Evolutionary conservation across 1,284 basidiomycete species (phyloP).

Genomic region (Hymenochaete sp.): DNA sequence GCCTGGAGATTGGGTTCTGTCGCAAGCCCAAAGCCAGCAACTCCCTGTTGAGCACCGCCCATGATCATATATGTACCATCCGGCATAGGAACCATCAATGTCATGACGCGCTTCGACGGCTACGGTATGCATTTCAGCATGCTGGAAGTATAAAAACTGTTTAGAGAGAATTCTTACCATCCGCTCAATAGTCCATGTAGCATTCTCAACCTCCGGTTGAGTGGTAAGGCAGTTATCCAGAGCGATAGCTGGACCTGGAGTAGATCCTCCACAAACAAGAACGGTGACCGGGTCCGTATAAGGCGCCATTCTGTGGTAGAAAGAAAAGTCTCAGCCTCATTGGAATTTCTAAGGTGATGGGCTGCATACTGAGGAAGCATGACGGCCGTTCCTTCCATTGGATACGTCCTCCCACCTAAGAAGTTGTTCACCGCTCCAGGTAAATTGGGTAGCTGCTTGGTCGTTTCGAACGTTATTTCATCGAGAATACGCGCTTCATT

Average conservation of each 20-base stretch:
- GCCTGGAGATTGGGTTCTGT: constrained; percentile 55
- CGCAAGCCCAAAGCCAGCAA: constrained; percentile 66
- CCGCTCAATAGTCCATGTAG: constrained; percentile 60
- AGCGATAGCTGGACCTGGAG: constrained; percentile 41
- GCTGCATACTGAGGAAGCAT: constrained; percentile 57
- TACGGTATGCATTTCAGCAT: constrained; percentile 23
- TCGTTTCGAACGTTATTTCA: constrained; percentile 52
- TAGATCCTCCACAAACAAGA: constrained; percentile 71
- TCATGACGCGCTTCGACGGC: constrained; percentile 70
- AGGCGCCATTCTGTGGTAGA: too few relatives aligned
- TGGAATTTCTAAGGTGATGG: too few relatives aligned
- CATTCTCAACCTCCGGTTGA: constrained; percentile 46
- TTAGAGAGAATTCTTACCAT: constrained; percentile 33
- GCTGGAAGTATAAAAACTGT: not conserved
- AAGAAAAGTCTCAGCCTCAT: too few relatives aligned
- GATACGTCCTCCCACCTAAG: constrained; percentile 66
- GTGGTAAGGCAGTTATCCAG: constrained; percentile 66
- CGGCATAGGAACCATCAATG: constrained; percentile 62
- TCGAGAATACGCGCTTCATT: constrained; percentile 73
- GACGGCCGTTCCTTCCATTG: constrained; percentile 62
- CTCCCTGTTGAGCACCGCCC: constrained; percentile 59
- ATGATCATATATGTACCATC: constrained; percentile 68
- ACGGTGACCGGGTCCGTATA: constrained; percentile 63
- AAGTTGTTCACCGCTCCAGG: constrained; percentile 71
- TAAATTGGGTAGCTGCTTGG: constrained; percentile 54